Percentiles rank a stretch among this genome's conserved stretches.
Evolutionary conservation across 179 eudicot genomes (phyloP).

Genomic region (Sideroxylon spinosum): DNA sequence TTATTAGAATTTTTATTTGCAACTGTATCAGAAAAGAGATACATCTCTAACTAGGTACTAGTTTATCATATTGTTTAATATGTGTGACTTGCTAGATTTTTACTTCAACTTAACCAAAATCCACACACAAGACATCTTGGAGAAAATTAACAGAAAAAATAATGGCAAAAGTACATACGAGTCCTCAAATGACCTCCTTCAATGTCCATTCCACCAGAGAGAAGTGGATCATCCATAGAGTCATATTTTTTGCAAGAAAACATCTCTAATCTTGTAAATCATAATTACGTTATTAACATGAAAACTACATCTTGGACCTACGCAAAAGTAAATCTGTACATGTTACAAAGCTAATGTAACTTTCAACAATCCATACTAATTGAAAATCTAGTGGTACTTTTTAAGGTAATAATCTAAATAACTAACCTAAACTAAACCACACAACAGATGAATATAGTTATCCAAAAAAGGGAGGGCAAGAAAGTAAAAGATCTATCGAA

Average conservation of each 20-base stretch:
- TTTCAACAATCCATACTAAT: neutral
- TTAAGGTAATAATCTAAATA: too few relatives aligned
- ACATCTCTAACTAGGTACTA: neutral
- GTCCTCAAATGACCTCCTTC: slow-evolving; percentile 43
- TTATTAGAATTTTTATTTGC: neutral
- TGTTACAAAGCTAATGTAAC: neutral
- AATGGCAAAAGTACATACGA: slow-evolving; percentile 40
- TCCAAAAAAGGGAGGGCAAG: neutral
- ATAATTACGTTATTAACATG: neutral
- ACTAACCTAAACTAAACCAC: neutral
- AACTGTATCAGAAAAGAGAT: neutral
- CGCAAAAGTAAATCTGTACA: neutral
- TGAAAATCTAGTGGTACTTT: neutral
- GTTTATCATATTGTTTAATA: neutral
- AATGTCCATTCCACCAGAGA: slow-evolving; percentile 41
- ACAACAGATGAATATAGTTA: slow-evolving; percentile 10
- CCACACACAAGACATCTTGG: neutral
- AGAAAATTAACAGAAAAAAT: neutral
- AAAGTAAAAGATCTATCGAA: neutral
- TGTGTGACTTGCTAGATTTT: neutral
- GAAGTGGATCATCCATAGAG: slow-evolving; percentile 59
- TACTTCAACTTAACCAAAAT: neutral
- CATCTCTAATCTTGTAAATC: neutral
- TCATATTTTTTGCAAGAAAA: slow-evolving; percentile 32
- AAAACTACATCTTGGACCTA: neutral